A percentile compares a stretch with the other conserved stretches of the same genome.
Conservation (phyloP, 148 eudicot genomes). For the Limonium bicolor region DNA sequence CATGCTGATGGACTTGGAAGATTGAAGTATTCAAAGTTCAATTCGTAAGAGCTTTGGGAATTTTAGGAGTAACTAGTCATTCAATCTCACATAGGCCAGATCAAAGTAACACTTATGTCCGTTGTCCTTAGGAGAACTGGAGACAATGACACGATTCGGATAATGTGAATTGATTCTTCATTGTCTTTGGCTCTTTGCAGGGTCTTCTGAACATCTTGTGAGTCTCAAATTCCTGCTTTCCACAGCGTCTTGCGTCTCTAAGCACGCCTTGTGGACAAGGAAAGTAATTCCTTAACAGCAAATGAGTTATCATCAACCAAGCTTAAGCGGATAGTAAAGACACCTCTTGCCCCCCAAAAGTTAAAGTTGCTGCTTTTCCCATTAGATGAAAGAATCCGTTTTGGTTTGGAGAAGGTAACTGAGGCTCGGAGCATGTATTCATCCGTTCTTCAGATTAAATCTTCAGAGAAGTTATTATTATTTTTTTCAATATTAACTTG, state of each 20-base stretch:
- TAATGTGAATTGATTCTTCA: neutral
- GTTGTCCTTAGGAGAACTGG: neutral
- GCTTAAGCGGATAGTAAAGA: conserved; percentile 3
- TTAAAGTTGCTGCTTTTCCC: conserved; percentile 87
- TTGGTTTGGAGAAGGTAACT: conserved; percentile 54
- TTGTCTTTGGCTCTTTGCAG: neutral
- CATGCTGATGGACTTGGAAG: no score
- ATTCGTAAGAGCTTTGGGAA: no score
- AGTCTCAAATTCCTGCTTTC: conserved; percentile 8
- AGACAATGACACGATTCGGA: neutral
- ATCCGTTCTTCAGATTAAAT: neutral
- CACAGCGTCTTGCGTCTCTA: conserved; percentile 8
- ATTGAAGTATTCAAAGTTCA: no score
- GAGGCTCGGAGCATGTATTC: neutral
- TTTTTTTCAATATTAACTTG: neutral
- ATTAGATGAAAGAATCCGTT: conserved; percentile 38
- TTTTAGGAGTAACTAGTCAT: no score
- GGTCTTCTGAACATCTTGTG: neutral
- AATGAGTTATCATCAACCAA: conserved; percentile 3
- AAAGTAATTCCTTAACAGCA: conserved; percentile 1
- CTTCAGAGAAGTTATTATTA: neutral
- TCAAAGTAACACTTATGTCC: no score
- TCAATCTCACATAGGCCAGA: no score
- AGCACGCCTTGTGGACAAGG: conserved; percentile 1
- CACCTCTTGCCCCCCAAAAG: conserved; percentile 27